These are phyloP conservation scores for Flagelloscypha sp. DNA, from an alignment of 768 basidiomycete genomes.

Conservation along the genomic window DNA sequence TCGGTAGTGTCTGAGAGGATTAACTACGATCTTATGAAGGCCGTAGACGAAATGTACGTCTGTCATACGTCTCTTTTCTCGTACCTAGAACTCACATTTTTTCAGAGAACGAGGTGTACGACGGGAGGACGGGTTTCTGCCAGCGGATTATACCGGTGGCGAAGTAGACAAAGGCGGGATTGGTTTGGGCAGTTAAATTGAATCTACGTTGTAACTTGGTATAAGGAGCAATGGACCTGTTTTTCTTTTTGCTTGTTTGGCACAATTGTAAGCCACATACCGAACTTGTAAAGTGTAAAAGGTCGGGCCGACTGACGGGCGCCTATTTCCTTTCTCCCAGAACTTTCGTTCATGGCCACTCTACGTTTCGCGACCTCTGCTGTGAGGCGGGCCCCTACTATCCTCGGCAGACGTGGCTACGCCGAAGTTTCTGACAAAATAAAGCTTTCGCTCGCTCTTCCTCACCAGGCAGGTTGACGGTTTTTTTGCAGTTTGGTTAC, in stretches of 20 bases:
- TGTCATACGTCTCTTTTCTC: background rate
- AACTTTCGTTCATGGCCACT: constrained; percentile 76
- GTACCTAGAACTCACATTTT: constrained; percentile 5
- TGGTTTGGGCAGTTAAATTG: constrained; percentile 1
- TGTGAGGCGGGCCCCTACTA: constrained; percentile 49
- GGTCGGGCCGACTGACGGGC: no score
- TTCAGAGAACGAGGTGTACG: constrained; percentile 61
- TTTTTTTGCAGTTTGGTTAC: constrained; percentile 5
- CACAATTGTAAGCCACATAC: no score
- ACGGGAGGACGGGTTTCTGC: constrained; percentile 53
- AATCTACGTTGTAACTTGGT: background rate
- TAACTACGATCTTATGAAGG: constrained; percentile 87
- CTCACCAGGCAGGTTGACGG: constrained; percentile 72
- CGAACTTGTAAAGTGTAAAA: no score
- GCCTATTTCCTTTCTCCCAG: no score
- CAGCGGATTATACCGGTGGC: constrained; percentile 47
- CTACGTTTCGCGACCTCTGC: constrained; percentile 62
- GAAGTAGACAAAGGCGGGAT: constrained; percentile 38
- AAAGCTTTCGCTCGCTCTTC: constrained; percentile 86
- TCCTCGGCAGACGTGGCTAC: constrained; percentile 70
- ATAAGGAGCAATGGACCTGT: background rate
- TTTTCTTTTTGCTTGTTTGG: no score
- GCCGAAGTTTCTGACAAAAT: constrained; percentile 90
- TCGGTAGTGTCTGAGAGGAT: constrained; percentile 89
- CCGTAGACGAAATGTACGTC: constrained; percentile 86